A percentile compares a stretch with the other conserved stretches of the same genome.
Evolutionary conservation across 345 rosid genomes (phyloP).

Genomic region (Luvunga scandens): DNA sequence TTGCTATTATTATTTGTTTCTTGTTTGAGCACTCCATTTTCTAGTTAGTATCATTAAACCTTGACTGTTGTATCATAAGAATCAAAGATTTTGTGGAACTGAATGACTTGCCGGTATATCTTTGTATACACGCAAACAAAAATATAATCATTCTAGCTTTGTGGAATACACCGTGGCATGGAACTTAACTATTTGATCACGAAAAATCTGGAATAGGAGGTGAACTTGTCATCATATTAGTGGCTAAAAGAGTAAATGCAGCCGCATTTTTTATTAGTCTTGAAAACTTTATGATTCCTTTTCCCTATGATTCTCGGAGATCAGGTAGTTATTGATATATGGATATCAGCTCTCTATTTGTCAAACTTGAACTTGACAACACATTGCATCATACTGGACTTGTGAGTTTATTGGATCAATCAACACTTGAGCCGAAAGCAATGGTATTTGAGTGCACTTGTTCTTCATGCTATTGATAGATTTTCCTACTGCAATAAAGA

Average conservation of each 20-base stretch:
- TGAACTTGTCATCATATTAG: conserved; percentile 14
- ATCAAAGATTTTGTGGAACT: conserved; percentile 14
- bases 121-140: conserved; percentile 22
- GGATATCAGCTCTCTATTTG: conserved; percentile 14
- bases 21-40: conserved; percentile 8
- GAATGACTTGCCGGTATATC: conserved; percentile 19
- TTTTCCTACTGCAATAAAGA: conserved; percentile 15
- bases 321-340: conserved; percentile 23
- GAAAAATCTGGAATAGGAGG: conserved; percentile 4
- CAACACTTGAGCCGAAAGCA: conserved; percentile 52
- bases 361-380: conserved; percentile 21
- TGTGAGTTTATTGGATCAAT: conserved; percentile 27
- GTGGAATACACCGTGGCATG: conserved; percentile 27
- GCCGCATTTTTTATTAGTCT: conserved; percentile 14
- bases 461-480: conserved; percentile 35
- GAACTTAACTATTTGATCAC: conserved; percentile 16
- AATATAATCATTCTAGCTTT: conserved; percentile 10
- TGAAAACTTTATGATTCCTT: conserved; percentile 17
- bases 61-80: conserved; percentile 22
- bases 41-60: conserved; percentile 20
- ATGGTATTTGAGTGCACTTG: conserved; percentile 38
- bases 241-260: conserved; percentile 16
- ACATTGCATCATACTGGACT: conserved; percentile 31
- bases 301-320: conserved; percentile 17
- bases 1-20: not conserved